Evolutionary conservation across 1,284 basidiomycete species (phyloP), one percentile per base, ranked within the genome.

Genomic region (Sporisorium scitamineum): DNA sequence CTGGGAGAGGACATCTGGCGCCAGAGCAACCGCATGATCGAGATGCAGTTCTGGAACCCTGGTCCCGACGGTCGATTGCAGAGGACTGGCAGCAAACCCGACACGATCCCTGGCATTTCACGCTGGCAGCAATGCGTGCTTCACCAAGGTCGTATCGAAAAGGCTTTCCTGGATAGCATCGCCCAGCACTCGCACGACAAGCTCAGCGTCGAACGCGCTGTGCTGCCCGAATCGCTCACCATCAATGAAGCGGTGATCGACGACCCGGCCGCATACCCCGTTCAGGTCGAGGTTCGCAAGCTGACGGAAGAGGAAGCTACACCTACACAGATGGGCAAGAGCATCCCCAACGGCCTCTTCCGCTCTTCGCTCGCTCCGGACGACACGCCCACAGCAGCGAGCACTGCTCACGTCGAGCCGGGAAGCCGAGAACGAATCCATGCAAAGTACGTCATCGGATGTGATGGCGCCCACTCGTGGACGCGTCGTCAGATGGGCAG

Each of bases 381-480:
- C 22, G 67, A 70, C 42, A 60, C 61, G 16, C 61, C 67, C 7
- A 22, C 57, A 10, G n/a, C 26, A 5, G 32, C 57, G 1, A 37
- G 22, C 41, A 34, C 24, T 16, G 51, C 44, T 3, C 24, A 41
- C 5, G 52, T 59, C 34, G 60, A 52, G 26, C 53, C 67, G 4
- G 61, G 67, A 13, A 47, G 26, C n/a, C 61, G 67, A 2, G 67
- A 70, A 32, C 45, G 56, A 9, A 67, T 72, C n/a, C 70, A 68
- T n/a, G 64, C 70, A 26, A 72, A 72, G 50, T 72, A 67, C 39
- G 61, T 68, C 45, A 67, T 71, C 34, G 72, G 72, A 1, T 75
- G 72, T 52, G 72, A 75, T 24, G 72, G 72, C 5, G 72, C 68
- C 7, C 72, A 71, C 26, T 70, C 66, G 8, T 71, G 72, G 68